Conservation (phyloP, 805 yeast genomes). For the Lipomyces orientalis region DNA sequence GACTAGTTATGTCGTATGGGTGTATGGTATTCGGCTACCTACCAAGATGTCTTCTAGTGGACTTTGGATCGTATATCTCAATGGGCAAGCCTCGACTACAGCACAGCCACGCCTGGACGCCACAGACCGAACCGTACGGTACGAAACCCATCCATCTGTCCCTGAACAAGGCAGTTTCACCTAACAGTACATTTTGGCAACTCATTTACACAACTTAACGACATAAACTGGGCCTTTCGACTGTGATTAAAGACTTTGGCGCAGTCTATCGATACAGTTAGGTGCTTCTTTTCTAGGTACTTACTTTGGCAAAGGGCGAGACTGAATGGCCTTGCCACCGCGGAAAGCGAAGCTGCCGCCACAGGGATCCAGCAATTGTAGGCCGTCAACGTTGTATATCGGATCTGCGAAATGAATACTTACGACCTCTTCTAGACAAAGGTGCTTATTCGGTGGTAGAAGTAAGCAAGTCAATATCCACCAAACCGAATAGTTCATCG, state of each 20-base stretch:
- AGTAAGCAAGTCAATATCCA: slow-evolving; percentile 11
- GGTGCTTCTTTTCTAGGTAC: neutral
- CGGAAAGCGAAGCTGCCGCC: slow-evolving; percentile 10
- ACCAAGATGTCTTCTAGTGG: no score
- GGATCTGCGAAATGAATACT: neutral
- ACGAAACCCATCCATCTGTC: neutral
- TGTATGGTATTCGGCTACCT: no score
- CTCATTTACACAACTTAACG: neutral
- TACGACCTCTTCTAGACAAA: neutral
- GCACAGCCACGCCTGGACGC: neutral
- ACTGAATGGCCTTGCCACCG: slow-evolving; percentile 19
- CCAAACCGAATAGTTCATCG: slow-evolving; percentile 2
- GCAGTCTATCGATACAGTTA: neutral
- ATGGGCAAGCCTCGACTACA: neutral
- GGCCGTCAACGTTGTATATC: neutral
- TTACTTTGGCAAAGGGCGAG: neutral
- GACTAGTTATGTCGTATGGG: neutral
- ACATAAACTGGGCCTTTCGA: neutral
- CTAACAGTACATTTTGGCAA: no score
- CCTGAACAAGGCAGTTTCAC: no score
- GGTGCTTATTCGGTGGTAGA: slow-evolving; percentile 13
- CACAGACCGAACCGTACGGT: neutral
- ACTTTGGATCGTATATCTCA: neutral
- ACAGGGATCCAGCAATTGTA: neutral
- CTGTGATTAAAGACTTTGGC: neutral